A percentile compares a stretch with the other conserved stretches of the same genome.
phyloP scores from a whole-genome alignment of 352 stramenopile genomes.

The Globisporangium abappressorium region DNA sequence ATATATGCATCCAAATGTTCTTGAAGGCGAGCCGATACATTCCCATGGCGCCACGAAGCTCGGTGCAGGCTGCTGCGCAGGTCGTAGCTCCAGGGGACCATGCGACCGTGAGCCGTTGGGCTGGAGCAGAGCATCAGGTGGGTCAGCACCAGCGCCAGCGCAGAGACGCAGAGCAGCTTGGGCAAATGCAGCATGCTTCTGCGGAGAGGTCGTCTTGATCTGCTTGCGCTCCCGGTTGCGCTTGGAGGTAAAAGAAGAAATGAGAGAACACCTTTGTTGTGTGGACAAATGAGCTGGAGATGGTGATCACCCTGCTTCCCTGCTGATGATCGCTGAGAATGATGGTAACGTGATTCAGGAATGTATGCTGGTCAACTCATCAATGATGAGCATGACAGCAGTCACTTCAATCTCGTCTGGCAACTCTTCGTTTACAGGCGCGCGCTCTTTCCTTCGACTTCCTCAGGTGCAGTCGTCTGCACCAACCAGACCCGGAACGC shows the following conservation, averaged over 20 bases:
- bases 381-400: background rate
- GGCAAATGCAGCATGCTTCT: background rate
- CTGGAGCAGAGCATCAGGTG: background rate
- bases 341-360: background rate
- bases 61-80: slow-evolving; percentile 19
- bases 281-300: background rate
- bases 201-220: background rate
- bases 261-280: background rate
- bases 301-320: background rate
- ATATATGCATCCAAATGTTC: slow-evolving; percentile 33
- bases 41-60: slow-evolving; percentile 5
- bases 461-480: no score
- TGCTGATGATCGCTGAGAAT: background rate
- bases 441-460: background rate
- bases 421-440: background rate
- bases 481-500: no score
- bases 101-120: background rate
- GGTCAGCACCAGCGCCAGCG: slow-evolving; percentile 1
- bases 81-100: slow-evolving; percentile 11
- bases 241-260: background rate
- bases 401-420: background rate
- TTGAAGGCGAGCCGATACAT: slow-evolving; percentile 16
- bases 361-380: background rate
- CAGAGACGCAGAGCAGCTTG: background rate
- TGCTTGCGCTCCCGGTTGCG: background rate